Conservation (phyloP, 192 early-diverging fungal genomes). For the Backusella luteola region DNA sequence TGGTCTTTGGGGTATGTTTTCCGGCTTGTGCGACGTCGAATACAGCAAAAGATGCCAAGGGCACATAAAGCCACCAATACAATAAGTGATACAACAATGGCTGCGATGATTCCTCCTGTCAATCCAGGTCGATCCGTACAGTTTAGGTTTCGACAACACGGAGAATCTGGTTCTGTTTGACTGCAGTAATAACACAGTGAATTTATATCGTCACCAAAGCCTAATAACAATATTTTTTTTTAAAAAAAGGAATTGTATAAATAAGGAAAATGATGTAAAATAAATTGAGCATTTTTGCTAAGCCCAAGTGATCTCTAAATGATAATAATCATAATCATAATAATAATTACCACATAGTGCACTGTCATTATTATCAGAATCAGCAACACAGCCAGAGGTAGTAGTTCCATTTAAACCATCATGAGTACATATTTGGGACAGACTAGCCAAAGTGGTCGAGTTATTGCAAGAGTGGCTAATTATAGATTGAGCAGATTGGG, state of each 20-base stretch:
- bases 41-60: not conserved
- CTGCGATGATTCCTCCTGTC: conserved; percentile 4
- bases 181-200: conserved; percentile 22
- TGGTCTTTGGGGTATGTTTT: conserved; percentile 1
- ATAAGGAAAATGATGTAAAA: not conserved
- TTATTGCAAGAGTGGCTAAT: conserved; percentile 6
- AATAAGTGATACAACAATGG: not conserved
- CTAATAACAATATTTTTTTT: not conserved
- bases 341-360: not conserved
- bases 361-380: not conserved
- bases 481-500: not conserved
- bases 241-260: not conserved
- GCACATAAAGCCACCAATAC: not conserved
- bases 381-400: not conserved
- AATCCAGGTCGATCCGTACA: not conserved
- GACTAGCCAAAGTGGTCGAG: conserved; percentile 6
- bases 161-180: conserved; percentile 3
- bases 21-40: not conserved
- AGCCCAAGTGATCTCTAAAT: not conserved
- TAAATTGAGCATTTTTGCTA: not conserved
- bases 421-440: conserved; percentile 6
- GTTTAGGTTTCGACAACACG: conserved; percentile 8
- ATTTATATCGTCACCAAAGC: conserved; percentile 21
- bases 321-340: not conserved
- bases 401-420: conserved; percentile 1